Evolutionary conservation across 352 stramenopile species (phyloP).

Genomic region (Salisapilia sapeloensis): DNA sequence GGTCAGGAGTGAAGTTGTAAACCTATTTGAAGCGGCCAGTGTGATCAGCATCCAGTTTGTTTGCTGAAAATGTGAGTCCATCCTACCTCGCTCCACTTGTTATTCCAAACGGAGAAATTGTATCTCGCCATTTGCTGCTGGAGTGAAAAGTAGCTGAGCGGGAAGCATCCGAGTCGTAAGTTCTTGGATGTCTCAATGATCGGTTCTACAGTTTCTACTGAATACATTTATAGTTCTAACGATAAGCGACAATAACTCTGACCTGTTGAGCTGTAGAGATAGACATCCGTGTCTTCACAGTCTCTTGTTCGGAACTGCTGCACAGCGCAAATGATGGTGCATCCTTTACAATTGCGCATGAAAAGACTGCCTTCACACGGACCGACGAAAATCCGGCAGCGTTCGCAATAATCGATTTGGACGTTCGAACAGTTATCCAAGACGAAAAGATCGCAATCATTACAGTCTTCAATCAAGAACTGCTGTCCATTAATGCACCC

Average conservation of each 20-base stretch:
- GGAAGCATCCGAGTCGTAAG: constrained; percentile 46
- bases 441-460: constrained; percentile 60
- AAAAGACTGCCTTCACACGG: constrained; percentile 56
- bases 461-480: constrained; percentile 58
- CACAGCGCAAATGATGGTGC: constrained; percentile 38
- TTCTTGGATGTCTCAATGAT: constrained; percentile 48
- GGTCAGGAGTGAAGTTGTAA: constrained; percentile 49
- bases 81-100: constrained; percentile 61
- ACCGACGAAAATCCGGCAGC: constrained; percentile 55
- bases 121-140: constrained; percentile 42
- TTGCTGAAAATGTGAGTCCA: neutral
- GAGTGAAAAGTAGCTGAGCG: constrained; percentile 47
- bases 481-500: constrained; percentile 60
- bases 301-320: constrained; percentile 64
- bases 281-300: constrained; percentile 39
- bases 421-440: constrained; percentile 61
- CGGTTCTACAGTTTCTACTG: constrained; percentile 14
- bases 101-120: constrained; percentile 69
- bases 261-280: constrained; percentile 47
- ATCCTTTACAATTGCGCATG: constrained; percentile 41
- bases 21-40: constrained; percentile 11
- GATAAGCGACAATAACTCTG: neutral
- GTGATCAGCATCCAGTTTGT: neutral
- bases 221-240: constrained; percentile 1
- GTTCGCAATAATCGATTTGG: constrained; percentile 51